Evolutionary conservation across 495 filamentous ascomycete species (phyloP), one percentile per base, ranked within the genome.

Genomic region (Zalerion maritima): DNA sequence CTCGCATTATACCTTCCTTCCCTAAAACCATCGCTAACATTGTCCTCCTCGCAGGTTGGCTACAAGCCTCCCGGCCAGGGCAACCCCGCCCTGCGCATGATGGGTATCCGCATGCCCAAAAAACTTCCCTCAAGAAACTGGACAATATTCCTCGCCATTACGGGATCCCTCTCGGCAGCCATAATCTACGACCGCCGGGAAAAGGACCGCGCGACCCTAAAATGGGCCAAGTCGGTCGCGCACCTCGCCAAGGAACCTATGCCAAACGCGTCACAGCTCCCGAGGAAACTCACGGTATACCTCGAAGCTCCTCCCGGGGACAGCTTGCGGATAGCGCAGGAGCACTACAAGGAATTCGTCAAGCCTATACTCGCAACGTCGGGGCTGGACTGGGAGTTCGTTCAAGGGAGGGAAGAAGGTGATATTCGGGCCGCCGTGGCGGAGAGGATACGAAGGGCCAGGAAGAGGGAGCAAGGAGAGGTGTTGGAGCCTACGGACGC

Each of bases 71-170:
- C 67, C 3, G 61, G 60, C 22, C 58, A 56, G 1, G 59, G 60
- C 2, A 85, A 85, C 50, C 78, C 71, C 22, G 77, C 67, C 11
- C 64, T 78, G 36, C 73, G 65, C 41, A 81, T 81, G 69, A 71
- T 85, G 56, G 82, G 82, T 50, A 58, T 96, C 34, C 85, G 86
- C 14, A 63, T 91, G 35, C 74, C 78, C 10, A 64, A 77, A 42
- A 85, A 78, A 58, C 73, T 99, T 6, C 89, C 89, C 12, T 99
- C 89, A 8, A 75, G 91, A 16, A 96, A 96, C 47, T 99, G 89
- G 89, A 70, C 81, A 57, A 94, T 99, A 40, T 96, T 99, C 60
- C 63, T 87, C 45, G 58, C 77, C 11, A 52, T 96, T 38, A 76
- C 76, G 9, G 73, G 74, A 17, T 73, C 80, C 19, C 78, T 93